Conservation (phyloP, 2,329 filamentous ascomycete genomes). For the Thermoascus crustaceus region DNA sequence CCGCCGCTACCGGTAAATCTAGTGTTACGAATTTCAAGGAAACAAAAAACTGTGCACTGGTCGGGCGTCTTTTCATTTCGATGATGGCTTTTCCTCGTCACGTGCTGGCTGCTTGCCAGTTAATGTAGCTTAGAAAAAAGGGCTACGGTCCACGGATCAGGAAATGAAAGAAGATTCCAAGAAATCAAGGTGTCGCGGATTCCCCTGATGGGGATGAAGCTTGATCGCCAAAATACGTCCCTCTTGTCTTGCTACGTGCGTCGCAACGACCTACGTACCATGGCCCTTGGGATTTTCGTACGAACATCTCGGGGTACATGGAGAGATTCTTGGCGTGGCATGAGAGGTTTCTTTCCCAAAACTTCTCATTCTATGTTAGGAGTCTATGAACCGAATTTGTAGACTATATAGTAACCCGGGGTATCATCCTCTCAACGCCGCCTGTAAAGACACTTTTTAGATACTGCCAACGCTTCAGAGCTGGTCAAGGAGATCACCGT, state of each 20-base stretch:
- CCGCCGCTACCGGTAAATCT: slow-evolving; percentile 56
- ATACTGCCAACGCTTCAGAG: slow-evolving; percentile 27
- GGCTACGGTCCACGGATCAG: slow-evolving; percentile 22
- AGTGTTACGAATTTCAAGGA: background rate
- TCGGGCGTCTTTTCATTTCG: background rate
- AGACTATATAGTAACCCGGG: slow-evolving; percentile 11
- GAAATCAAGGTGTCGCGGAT: slow-evolving; percentile 81
- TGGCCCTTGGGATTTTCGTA: no score
- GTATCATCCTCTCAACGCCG: slow-evolving; percentile 14
- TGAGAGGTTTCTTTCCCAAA: background rate
- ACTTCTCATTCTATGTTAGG: background rate
- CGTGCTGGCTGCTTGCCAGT: slow-evolving; percentile 19
- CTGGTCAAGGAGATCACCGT: slow-evolving; percentile 43
- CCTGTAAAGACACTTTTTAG: slow-evolving; percentile 10
- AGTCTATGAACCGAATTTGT: slow-evolving; percentile 12
- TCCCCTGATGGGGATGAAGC: slow-evolving; percentile 66
- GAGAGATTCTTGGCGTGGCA: background rate
- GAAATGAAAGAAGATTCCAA: slow-evolving; percentile 34
- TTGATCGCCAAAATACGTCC: slow-evolving; percentile 72
- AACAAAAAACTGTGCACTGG: slow-evolving; percentile 8
- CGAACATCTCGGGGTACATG: background rate
- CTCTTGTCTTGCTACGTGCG: no score
- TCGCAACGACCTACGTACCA: no score
- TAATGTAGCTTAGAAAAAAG: slow-evolving; percentile 21
- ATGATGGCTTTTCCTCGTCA: slow-evolving; percentile 17